Conservation (phyloP, 2,329 filamentous ascomycete genomes). For the Dothideomycetes sp. region DNA sequence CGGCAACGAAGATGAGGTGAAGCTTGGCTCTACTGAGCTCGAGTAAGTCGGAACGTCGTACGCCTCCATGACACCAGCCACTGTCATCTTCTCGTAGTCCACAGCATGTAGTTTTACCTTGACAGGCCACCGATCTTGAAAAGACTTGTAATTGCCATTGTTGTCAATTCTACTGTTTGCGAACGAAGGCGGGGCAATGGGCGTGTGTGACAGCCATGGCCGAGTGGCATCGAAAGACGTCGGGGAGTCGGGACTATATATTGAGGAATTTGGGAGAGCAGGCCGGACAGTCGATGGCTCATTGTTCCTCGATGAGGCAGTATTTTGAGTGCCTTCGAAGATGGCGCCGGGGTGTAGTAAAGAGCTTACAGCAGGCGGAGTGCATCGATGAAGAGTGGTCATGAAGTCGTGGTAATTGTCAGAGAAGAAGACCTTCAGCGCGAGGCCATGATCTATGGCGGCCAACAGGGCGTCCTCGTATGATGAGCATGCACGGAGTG, state of each 20-base stretch:
- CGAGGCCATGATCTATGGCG: slow-evolving; percentile 42
- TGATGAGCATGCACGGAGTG: slow-evolving; percentile 41
- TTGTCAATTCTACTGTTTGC: neutral
- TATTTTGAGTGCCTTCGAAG: slow-evolving; percentile 52
- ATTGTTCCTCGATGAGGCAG: slow-evolving; percentile 23
- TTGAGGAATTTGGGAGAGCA: neutral
- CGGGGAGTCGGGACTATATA: slow-evolving; percentile 13
- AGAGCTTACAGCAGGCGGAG: slow-evolving; percentile 43
- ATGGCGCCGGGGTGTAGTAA: slow-evolving; percentile 52
- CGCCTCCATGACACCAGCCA: slow-evolving; percentile 59
- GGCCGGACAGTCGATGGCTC: neutral
- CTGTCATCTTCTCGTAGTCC: slow-evolving; percentile 48
- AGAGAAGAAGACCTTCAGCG: slow-evolving; percentile 41
- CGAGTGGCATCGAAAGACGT: slow-evolving; percentile 21
- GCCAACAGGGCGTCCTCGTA: slow-evolving; percentile 44
- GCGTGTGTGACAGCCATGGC: slow-evolving; percentile 26
- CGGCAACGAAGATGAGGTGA: slow-evolving; percentile 14
- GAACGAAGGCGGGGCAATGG: slow-evolving; percentile 15
- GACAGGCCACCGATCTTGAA: slow-evolving; percentile 54
- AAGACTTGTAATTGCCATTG: neutral
- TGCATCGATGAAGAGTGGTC: slow-evolving; percentile 40
- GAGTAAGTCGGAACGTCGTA: slow-evolving; percentile 50
- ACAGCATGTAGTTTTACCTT: slow-evolving; percentile 54
- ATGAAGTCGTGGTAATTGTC: slow-evolving; percentile 47
- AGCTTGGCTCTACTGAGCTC: slow-evolving; percentile 16